Conservation (phyloP, 352 stramenopile species). For the Pythium aquatile region DNA sequence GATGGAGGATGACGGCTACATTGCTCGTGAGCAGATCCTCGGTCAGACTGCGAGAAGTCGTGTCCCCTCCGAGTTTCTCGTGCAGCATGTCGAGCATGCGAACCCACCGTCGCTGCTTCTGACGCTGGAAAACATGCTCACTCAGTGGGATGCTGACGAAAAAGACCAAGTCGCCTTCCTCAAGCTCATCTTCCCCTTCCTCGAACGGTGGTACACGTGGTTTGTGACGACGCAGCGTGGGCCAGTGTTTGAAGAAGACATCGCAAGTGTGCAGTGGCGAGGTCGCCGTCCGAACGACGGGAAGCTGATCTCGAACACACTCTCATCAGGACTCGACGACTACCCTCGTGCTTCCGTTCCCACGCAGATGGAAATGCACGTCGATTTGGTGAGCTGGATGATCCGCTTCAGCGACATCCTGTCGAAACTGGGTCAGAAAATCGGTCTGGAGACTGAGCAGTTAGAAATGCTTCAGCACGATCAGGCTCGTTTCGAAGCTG, state of each 20-base stretch:
- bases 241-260: constrained; percentile 28
- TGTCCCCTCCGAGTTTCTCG: constrained; percentile 88
- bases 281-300: constrained; percentile 62
- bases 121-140: constrained; percentile 76
- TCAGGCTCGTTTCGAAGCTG: constrained; percentile 35
- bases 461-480: not conserved
- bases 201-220: constrained; percentile 79
- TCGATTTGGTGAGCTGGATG: constrained; percentile 92
- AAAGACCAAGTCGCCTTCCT: constrained; percentile 31
- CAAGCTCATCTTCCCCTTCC: constrained; percentile 58
- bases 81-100: constrained; percentile 89
- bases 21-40: constrained; percentile 91
- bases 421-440: constrained; percentile 39
- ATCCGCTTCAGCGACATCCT: constrained; percentile 67
- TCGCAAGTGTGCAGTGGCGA: constrained; percentile 75
- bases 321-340: constrained; percentile 92
- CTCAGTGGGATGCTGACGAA: constrained; percentile 23
- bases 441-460: constrained; percentile 12
- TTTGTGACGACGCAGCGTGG: constrained; percentile 64
- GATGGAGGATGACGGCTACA: constrained; percentile 90
- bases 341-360: constrained; percentile 85
- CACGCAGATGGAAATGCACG: constrained; percentile 81
- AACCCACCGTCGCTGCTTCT: constrained; percentile 92
- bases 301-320: constrained; percentile 88
- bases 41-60: constrained; percentile 59